These are phyloP conservation scores for Piloderma croceum DNA, from an alignment of 768 basidiomycete genomes.

Conservation along the genomic window DNA sequence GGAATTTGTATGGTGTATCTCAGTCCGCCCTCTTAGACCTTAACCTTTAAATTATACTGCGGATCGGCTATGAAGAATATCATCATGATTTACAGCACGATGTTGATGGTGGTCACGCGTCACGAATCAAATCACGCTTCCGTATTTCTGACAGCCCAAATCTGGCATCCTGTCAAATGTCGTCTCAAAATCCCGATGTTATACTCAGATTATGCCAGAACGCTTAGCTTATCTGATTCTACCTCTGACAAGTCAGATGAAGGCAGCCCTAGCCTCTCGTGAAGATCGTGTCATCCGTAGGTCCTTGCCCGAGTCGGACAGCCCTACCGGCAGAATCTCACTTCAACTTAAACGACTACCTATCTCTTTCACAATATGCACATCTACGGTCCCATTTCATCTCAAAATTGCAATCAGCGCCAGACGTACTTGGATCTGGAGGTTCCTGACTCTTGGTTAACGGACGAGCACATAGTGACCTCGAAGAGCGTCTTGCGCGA, in stretches of 20 bases:
- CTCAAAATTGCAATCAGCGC: slow-evolving; percentile 38
- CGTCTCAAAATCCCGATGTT: no score
- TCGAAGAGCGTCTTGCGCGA: slow-evolving; percentile 62
- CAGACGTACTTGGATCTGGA: slow-evolving; percentile 75
- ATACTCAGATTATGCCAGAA: no score
- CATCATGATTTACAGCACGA: no score
- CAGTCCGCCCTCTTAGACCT: no score
- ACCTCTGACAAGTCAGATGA: slow-evolving; percentile 35
- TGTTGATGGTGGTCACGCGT: no score
- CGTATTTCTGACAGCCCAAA: no score
- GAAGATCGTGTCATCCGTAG: slow-evolving; percentile 65
- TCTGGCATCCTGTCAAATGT: no score
- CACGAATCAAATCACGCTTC: no score
- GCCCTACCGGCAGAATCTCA: slow-evolving; percentile 37
- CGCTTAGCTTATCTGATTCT: no score
- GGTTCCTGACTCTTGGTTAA: slow-evolving; percentile 85
- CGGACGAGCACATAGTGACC: slow-evolving; percentile 56
- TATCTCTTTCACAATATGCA: slow-evolving; percentile 65
- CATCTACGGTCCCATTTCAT: slow-evolving; percentile 57
- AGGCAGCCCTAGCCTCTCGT: slow-evolving; percentile 55
- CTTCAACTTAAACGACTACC: slow-evolving; percentile 91
- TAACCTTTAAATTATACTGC: no score
- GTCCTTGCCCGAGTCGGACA: slow-evolving; percentile 52
- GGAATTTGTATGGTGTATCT: no score
- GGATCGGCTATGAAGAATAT: no score